Evolutionary conservation across 2,329 filamentous ascomycete genomes (phyloP).

Genomic region (Immersiporthe knoxdaviesiana): DNA sequence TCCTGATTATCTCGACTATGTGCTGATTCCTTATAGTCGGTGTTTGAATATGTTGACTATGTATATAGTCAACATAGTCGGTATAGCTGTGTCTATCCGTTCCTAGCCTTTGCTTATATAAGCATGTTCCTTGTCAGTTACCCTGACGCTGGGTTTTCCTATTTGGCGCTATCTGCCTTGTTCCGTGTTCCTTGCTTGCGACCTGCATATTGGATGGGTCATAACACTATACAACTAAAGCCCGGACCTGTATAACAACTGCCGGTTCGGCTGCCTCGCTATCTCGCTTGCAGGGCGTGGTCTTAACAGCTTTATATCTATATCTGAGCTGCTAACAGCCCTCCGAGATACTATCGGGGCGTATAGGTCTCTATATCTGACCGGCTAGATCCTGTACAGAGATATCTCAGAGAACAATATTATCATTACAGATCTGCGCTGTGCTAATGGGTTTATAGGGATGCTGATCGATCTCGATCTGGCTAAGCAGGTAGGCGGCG

Average conservation of each 20-base stretch:
- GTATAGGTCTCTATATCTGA: conserved; percentile 40
- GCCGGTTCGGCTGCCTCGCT: conserved; percentile 38
- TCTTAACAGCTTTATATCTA: conserved; percentile 35
- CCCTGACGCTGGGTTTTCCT: too few relatives aligned
- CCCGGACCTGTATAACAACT: conserved; percentile 38
- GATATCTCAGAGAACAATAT: conserved; percentile 44
- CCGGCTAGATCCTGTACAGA: conserved; percentile 41
- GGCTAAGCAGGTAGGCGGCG: conserved; percentile 35
- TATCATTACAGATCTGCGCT: conserved; percentile 37
- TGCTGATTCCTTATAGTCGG: too few relatives aligned
- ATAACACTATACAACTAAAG: too few relatives aligned
- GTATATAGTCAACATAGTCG: too few relatives aligned
- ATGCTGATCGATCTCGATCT: conserved; percentile 43
- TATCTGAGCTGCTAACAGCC: conserved; percentile 40
- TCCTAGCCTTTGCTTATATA: too few relatives aligned
- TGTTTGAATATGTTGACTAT: too few relatives aligned
- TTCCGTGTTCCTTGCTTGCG: too few relatives aligned
- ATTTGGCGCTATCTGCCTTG: too few relatives aligned
- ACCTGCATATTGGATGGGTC: too few relatives aligned
- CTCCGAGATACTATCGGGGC: conserved; percentile 42
- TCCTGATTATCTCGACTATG: too few relatives aligned
- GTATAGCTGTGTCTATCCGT: too few relatives aligned
- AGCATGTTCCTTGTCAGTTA: too few relatives aligned
- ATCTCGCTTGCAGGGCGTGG: conserved; percentile 37
- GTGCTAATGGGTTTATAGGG: conserved; percentile 34